Percentiles rank a stretch among this genome's conserved stretches.
phyloP scores from a whole-genome alignment of 1,284 basidiomycete species.

The Papiliotrema laurentii region DNA sequence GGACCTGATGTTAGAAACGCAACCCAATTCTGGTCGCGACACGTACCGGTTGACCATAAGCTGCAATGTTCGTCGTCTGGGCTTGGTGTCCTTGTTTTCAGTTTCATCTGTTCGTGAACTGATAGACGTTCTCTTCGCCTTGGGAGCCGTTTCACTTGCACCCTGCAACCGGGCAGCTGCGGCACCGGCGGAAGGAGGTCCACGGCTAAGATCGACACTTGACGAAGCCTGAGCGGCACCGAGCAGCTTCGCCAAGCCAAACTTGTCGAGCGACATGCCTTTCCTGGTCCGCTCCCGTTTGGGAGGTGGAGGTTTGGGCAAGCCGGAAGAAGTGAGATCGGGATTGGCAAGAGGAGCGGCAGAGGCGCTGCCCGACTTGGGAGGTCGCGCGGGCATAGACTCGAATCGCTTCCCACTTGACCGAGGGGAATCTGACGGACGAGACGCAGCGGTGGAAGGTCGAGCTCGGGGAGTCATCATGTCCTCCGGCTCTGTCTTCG shows the following conservation, averaged over 20 bases:
- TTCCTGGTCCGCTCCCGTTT: slow-evolving; percentile 54
- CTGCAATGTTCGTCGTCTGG: slow-evolving; percentile 33
- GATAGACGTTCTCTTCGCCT: slow-evolving; percentile 12
- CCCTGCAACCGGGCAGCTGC: slow-evolving; percentile 12
- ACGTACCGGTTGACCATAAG: slow-evolving; percentile 30
- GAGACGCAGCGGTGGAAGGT: background rate
- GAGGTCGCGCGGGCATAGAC: slow-evolving; percentile 11
- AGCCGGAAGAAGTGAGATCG: slow-evolving; percentile 11
- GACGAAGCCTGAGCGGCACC: slow-evolving; percentile 5
- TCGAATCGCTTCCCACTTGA: slow-evolving; percentile 15
- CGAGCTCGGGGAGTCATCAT: slow-evolving; percentile 13
- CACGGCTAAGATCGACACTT: slow-evolving; percentile 12
- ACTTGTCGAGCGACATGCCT: slow-evolving; percentile 67
- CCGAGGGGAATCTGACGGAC: slow-evolving; percentile 9
- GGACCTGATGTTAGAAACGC: slow-evolving; percentile 5
- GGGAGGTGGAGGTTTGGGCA: slow-evolving; percentile 22
- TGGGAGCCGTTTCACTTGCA: background rate
- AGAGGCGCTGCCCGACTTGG: background rate
- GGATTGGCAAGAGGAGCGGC: slow-evolving; percentile 4
- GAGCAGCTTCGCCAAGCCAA: slow-evolving; percentile 65
- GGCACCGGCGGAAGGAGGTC: slow-evolving; percentile 16
- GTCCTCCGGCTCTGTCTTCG: slow-evolving; percentile 5
- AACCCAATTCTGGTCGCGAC: background rate
- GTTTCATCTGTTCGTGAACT: slow-evolving; percentile 14
- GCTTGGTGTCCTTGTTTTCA: slow-evolving; percentile 30